Evolutionary conservation across 768 basidiomycete species (phyloP), one percentile per base, ranked within the genome.

Genomic region (Leucosporidium scottii): DNA sequence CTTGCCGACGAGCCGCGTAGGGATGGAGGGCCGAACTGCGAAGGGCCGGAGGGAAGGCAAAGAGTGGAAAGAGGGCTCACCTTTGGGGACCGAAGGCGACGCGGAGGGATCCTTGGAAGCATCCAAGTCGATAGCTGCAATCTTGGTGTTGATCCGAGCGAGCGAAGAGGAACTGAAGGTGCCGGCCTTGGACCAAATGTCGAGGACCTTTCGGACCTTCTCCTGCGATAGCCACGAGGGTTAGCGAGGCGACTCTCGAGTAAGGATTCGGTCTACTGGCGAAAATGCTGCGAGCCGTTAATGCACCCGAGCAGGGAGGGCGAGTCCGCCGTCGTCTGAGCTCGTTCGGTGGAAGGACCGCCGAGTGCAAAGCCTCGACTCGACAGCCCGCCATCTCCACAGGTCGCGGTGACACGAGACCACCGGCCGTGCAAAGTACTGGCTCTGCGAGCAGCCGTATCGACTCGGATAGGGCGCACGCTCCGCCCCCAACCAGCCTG

Each of bases 201-300:
- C 96, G 79, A 94, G 85, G 76, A 99, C 86, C 80, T 98, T 98
- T 83, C 88, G 88, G 56, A 90, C 84, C 81, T 99, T 99, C 82
- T 96, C 94, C 93, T 97, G 82, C 30, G 17, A 6, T 23, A 44
- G 58, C 54, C n/a, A 59, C 17, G 50, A 47, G 47, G 2, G 36
- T 36, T n/a, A 65, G 44, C 3, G 23, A 10, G 39, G 6, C 39
- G 39, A n/a, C n/a, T n/a, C n/a, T n/a, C n/a, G n/a, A n/a, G n/a
- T n/a, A n/a, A n/a, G n/a, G n/a, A n/a, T n/a, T 56, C 51, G 20
- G 23, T 31, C 10, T 25, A 15, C 39, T 36, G 34, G 12, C 12
- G 34, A 36, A 36, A 12, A 36, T 36, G 34, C 12, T 36, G 5
- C 5, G 34, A 36, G 34, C 34, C 6, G n/a, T n/a, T n/a, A n/a